Evolutionary conservation across 78 protist genomes (phyloP).

Genomic region (Tieghemostelium lacteum): DNA sequence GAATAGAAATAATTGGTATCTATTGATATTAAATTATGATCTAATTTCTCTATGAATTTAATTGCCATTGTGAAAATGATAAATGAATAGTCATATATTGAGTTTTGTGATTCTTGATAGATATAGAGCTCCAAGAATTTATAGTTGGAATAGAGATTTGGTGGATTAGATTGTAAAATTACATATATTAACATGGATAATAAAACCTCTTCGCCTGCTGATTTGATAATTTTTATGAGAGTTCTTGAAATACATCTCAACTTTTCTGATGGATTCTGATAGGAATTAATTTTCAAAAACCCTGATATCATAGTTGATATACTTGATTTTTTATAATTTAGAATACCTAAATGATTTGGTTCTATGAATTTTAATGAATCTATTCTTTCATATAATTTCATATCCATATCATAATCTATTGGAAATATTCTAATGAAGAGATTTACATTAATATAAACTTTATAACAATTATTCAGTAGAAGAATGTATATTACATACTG

Average conservation of each 20-base stretch:
- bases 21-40: slow-evolving; percentile 45
- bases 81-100: slow-evolving; percentile 8
- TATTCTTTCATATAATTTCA: slow-evolving; percentile 21
- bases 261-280: slow-evolving; percentile 66
- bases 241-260: slow-evolving; percentile 53
- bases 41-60: slow-evolving; percentile 51
- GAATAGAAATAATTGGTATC: slow-evolving; percentile 19
- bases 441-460: neutral
- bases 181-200: slow-evolving; percentile 54
- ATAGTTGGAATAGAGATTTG: slow-evolving; percentile 40
- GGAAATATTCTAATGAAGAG: slow-evolving; percentile 31
- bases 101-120: slow-evolving; percentile 9
- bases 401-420: slow-evolving; percentile 32
- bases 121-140: slow-evolving; percentile 24
- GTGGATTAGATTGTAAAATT: slow-evolving; percentile 43
- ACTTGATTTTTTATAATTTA: neutral
- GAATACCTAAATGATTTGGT: slow-evolving; percentile 32
- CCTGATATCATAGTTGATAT: neutral
- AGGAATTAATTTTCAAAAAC: slow-evolving; percentile 18
- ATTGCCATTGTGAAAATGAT: slow-evolving; percentile 43
- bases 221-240: slow-evolving; percentile 9
- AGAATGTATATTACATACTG: slow-evolving; percentile 19
- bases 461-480: no score
- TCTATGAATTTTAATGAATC: slow-evolving; percentile 50
- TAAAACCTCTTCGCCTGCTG: slow-evolving; percentile 25